Conservation (phyloP, 2,329 filamentous ascomycete genomes). For the Didymella exigua region DNA sequence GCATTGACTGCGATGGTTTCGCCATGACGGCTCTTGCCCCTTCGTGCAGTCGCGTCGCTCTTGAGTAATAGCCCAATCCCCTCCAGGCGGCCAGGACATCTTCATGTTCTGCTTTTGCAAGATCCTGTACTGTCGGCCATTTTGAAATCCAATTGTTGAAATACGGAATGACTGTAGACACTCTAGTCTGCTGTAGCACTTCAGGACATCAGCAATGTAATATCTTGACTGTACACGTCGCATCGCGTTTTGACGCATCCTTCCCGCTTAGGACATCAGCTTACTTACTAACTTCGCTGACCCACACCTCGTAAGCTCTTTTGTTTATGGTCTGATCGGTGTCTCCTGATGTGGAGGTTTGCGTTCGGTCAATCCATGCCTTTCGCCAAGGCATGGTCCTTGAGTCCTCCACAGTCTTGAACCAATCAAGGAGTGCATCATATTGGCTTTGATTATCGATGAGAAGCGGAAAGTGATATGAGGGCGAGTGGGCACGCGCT, state of each 20-base stretch:
- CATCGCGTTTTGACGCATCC: conserved; percentile 11
- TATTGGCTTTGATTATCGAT: conserved; percentile 20
- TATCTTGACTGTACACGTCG: conserved; percentile 22
- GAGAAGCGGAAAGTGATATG: conserved; percentile 43
- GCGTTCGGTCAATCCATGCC: conserved; percentile 59
- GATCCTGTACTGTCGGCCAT: conserved; percentile 64
- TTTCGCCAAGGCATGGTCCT: conserved; percentile 57
- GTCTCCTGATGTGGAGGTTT: conserved; percentile 39
- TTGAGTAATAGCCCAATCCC: conserved; percentile 68
- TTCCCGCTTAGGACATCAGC: neutral
- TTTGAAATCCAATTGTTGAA: conserved; percentile 66
- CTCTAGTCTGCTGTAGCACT: conserved; percentile 69
- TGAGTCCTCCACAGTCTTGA: conserved; percentile 36
- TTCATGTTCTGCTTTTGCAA: conserved; percentile 60
- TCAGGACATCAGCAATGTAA: neutral
- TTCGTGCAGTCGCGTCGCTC: conserved; percentile 65
- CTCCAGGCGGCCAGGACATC: conserved; percentile 66
- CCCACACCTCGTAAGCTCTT: conserved; percentile 70
- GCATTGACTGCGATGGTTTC: conserved; percentile 44
- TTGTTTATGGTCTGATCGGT: conserved; percentile 51
- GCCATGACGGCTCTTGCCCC: conserved; percentile 59
- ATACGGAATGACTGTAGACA: conserved; percentile 66
- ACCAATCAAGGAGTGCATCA: conserved; percentile 40
- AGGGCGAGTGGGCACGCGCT: conserved; percentile 29
- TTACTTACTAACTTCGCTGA: conserved; percentile 63